Evolutionary conservation across 1,284 basidiomycete genomes (phyloP), one percentile per base, ranked within the genome.

Genomic region (Heterobasidion parviporum): DNA sequence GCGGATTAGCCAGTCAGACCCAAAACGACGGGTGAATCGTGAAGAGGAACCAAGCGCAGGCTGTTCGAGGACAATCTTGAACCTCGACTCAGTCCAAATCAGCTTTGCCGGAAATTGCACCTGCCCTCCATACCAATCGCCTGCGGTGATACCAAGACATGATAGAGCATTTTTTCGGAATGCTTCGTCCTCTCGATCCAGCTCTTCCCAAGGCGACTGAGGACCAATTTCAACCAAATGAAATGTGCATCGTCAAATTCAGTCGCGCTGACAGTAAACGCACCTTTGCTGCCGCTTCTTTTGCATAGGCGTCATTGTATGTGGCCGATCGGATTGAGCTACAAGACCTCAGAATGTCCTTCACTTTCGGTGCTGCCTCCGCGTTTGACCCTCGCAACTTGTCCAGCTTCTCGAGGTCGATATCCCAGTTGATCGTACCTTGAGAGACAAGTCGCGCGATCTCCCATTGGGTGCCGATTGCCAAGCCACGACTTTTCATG

Each of bases 11-110:
- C 63, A 62, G 8, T 63, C 61, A 1, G 75, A 77, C 1, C 76
- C 77, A 54, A 73, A 77, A 1, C 71, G 65, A 0, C 77, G 68
- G 1, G 64, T 63, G 44, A 76, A 66, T 0, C 74, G 66, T 45
- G 66, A 69, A 0, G 74, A 77, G 0, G 73, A 59, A 2, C 67
- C 66, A 0, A 74, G 64, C 7, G 57, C 57, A 3, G 73, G 70
- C 3, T 61, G 59, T 1, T 73, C 67, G 14, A 77, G 68, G 2
- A 60, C 50, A 10, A 73, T 52, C 34, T 54, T 47, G n/a, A 50
- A 52, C 46, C 56, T 49, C 3, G 35, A 20, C 4, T 52, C 33
- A 32, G 35, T 52, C 15, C 18, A 18, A 16, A 18, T 52, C 52
- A 69, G 47, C n/a, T 57, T 66, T 0, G 63, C 65, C 0, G 63